Evolutionary conservation across 306 rosid species (phyloP).

Genomic region (Vigna nakashimae): DNA sequence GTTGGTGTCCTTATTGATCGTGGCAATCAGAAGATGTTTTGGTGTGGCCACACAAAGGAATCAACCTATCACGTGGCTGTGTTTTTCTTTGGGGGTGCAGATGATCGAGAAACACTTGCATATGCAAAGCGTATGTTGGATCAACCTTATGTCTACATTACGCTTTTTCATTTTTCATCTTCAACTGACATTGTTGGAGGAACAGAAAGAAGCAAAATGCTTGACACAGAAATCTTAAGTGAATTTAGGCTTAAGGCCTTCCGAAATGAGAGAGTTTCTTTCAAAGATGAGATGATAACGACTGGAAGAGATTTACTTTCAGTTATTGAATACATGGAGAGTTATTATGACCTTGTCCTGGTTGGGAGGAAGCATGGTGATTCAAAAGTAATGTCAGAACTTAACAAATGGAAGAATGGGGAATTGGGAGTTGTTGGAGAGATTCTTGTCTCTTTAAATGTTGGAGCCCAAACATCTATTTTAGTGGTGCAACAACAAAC

Average conservation of each 20-base stretch:
- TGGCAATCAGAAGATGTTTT: constrained; percentile 49
- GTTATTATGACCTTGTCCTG: constrained; percentile 60
- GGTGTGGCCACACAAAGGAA: constrained; percentile 33
- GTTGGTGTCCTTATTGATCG: constrained; percentile 75
- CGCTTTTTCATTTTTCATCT: constrained; percentile 57
- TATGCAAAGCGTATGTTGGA: constrained; percentile 63
- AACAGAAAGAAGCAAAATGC: constrained; percentile 60
- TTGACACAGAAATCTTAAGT: constrained; percentile 59
- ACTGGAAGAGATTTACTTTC: constrained; percentile 49
- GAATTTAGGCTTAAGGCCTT: constrained; percentile 64
- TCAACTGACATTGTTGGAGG: constrained; percentile 54
- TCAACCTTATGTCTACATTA: constrained; percentile 52
- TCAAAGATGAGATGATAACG: constrained; percentile 42
- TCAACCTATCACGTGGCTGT: constrained; percentile 52
- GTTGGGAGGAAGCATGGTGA: constrained; percentile 69
- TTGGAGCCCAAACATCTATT: constrained; percentile 51
- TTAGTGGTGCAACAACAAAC: constrained; percentile 80
- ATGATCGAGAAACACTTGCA: constrained; percentile 72
- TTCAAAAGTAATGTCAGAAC: constrained; percentile 57
- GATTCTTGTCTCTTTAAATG: constrained; percentile 56
- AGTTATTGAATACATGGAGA: constrained; percentile 51
- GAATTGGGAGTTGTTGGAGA: constrained; percentile 70
- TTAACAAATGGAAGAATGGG: constrained; percentile 54
- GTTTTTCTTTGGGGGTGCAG: constrained; percentile 76
- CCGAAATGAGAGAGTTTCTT: constrained; percentile 58